Base-by-base conservation (phyloP, 306 rosid species). In the Cucurbita ficifolia region DNA sequence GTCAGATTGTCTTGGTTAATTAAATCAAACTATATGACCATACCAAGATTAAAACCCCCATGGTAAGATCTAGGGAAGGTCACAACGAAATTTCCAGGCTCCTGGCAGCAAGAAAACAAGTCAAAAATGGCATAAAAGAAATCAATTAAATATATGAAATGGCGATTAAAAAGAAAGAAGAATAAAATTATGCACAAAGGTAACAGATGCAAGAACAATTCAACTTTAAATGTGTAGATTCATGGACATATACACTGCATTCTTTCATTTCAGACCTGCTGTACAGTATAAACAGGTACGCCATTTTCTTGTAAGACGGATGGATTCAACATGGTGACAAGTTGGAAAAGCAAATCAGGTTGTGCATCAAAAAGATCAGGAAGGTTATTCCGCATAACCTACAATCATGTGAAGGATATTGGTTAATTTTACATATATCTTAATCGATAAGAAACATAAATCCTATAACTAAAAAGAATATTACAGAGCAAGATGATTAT, bases 41-140 rank as follows among this genome's bases (percentile, higher is more conserved):
- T 84, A 93, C 98, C 98, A 72, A 93, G 97, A 82, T 93, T 93
- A 73, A 93, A 93, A 79, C 98, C 98, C 76, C 98, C 98, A 75
- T 93, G 98, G 85, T 86, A 93, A 70, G 98, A 90, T 77, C 87
- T 80, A 73, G 98, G 98, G 83, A 93, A 93, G 86, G 98, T 93
- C 77, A 93, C 89, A 71, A 93, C 97, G 78, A 93, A 93, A 86
- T 90, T 93, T 72, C 98, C 98, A 70, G 97, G 96, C 85, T 93
- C 98, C 98, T 93, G 87, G 70, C 10, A 69, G 70, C 52, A 84
- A 84, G 76, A 29, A 29, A 29, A 29, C 75, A 76, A 36, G 13
- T 74, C 78, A 77, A 77, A 14, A 13, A 48, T 38, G 54, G 45
- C 18, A 12, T 16, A 22, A 14, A 75, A 58, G 18, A 18, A 60